Evolutionary conservation across 2,329 filamentous ascomycete genomes (phyloP).

Genomic region (Moelleriella libera): DNA sequence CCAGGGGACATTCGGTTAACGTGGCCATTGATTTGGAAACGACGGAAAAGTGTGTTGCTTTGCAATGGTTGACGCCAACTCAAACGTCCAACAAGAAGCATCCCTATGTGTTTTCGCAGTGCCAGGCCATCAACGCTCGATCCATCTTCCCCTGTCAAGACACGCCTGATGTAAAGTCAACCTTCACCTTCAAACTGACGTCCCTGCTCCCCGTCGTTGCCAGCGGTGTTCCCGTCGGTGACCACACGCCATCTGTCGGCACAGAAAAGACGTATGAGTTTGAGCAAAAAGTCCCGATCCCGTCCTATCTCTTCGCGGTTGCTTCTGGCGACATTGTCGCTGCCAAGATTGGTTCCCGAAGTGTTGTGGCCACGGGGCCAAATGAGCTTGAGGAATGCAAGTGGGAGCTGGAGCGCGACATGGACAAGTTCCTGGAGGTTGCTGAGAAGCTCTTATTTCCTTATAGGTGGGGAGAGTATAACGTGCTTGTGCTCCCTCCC

Average conservation of each 20-base stretch:
- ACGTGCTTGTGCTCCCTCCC: conserved; percentile 77
- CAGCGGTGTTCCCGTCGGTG: conserved; percentile 54
- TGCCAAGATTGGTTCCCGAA: conserved; percentile 76
- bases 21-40: conserved; percentile 61
- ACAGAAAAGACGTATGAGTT: conserved; percentile 63
- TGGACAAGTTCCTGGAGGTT: conserved; percentile 80
- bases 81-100: conserved; percentile 94
- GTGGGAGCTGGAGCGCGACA: conserved; percentile 84
- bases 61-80: conserved; percentile 88
- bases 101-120: conserved; percentile 97
- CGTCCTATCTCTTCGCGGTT: conserved; percentile 87
- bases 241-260: conserved; percentile 26
- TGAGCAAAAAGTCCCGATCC: conserved; percentile 83
- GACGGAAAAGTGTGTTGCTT: conserved; percentile 74
- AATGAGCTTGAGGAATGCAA: conserved; percentile 74
- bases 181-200: conserved; percentile 75
- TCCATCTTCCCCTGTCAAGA: conserved; percentile 96
- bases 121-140: conserved; percentile 88
- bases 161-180: conserved; percentile 95
- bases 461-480: conserved; percentile 92
- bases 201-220: conserved; percentile 85
- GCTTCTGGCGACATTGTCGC: conserved; percentile 74
- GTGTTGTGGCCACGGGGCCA: conserved; percentile 73
- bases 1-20: conserved; percentile 37
- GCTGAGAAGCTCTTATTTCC: conserved; percentile 73